These are phyloP conservation scores for Ustilago esculenta DNA, from an alignment of 1,284 basidiomycete genomes.

Conservation along the genomic window DNA sequence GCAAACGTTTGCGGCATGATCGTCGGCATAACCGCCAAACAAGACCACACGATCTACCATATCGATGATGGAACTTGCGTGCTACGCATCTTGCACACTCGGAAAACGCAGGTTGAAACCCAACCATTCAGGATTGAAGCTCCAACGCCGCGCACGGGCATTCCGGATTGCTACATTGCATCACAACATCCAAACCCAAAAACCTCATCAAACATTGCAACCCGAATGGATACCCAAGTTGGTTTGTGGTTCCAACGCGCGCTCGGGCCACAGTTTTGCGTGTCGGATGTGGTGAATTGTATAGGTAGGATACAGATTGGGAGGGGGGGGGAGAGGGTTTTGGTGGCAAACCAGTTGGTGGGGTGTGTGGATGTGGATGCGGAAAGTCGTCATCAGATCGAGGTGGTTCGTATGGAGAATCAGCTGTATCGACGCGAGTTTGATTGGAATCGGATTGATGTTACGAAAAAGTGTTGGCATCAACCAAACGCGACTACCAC, in stretches of 20 bases:
- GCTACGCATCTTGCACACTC: slow-evolving; percentile 29
- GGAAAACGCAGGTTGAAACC: too few relatives aligned
- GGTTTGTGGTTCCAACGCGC: too few relatives aligned
- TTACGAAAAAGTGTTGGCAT: too few relatives aligned
- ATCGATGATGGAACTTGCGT: slow-evolving; percentile 51
- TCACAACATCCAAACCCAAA: slow-evolving; percentile 13
- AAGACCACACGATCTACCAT: slow-evolving; percentile 39
- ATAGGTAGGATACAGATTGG: slow-evolving; percentile 26
- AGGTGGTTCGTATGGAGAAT: slow-evolving; percentile 24
- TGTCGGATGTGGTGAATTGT: slow-evolving; percentile 22
- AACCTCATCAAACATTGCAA: slow-evolving; percentile 2
- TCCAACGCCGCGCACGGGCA: too few relatives aligned
- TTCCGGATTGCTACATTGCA: slow-evolving; percentile 44
- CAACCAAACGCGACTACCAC: too few relatives aligned
- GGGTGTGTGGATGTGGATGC: slow-evolving; percentile 26
- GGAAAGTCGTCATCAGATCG: slow-evolving; percentile 28
- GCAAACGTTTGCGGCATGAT: slow-evolving; percentile 44
- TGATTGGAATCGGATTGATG: slow-evolving; percentile 6
- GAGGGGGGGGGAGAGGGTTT: slow-evolving; percentile 6
- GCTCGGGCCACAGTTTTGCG: slow-evolving; percentile 20
- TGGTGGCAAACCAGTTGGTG: slow-evolving; percentile 11
- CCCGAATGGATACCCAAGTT: too few relatives aligned
- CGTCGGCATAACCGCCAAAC: slow-evolving; percentile 37
- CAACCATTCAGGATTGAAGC: too few relatives aligned
- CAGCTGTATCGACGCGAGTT: slow-evolving; percentile 19